Base-by-base conservation (phyloP, 768 basidiomycete genomes). In the Leucosporidium scottii region DNA sequence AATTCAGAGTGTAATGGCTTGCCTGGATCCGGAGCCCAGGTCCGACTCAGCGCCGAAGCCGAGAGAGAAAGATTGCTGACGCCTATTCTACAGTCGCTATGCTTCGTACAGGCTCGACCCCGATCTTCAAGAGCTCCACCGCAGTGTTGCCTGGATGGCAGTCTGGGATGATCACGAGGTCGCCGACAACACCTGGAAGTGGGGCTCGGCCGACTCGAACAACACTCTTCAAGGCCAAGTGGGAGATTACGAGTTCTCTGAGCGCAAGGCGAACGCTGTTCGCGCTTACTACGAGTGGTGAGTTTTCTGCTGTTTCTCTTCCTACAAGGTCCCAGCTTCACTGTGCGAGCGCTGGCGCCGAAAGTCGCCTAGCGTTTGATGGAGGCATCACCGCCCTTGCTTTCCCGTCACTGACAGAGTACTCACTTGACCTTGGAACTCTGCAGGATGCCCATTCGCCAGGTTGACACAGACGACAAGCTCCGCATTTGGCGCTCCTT, bases 401-500 rank as follows among this genome's bases (percentile, higher is more conserved):
- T n/a, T n/a, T n/a, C n/a, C n/a, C n/a, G n/a, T n/a, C n/a, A n/a
- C n/a, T n/a, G n/a, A n/a, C n/a, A n/a, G n/a, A n/a, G n/a, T n/a
- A n/a, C n/a, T n/a, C n/a, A n/a, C n/a, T n/a, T n/a, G n/a, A n/a
- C n/a, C 4, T 44, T 62, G 8, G 71, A 69, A 65, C 71, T 66
- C 49, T 70, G 72, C 51, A 85, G 84, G 84, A 81, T 85, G 79
- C 84, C 84, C 18, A 83, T 86, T 67, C 81, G 85, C 15, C 83
- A 85, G 68, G 83, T 86, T 23, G 81, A 81, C 50, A 80, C 81
- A 1, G 81, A 81, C 60, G 84, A 85, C 76, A 80, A 83, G 71
- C 81, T 86, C 21, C 80, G 59, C 31, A 85, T 85, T 61, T 86
- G 84, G 84, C 81, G 85, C 44, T 84, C 84, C 73, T 85, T 86